phyloP scores from a whole-genome alignment of 495 filamentous ascomycete species.

The Xylaria venustula region DNA sequence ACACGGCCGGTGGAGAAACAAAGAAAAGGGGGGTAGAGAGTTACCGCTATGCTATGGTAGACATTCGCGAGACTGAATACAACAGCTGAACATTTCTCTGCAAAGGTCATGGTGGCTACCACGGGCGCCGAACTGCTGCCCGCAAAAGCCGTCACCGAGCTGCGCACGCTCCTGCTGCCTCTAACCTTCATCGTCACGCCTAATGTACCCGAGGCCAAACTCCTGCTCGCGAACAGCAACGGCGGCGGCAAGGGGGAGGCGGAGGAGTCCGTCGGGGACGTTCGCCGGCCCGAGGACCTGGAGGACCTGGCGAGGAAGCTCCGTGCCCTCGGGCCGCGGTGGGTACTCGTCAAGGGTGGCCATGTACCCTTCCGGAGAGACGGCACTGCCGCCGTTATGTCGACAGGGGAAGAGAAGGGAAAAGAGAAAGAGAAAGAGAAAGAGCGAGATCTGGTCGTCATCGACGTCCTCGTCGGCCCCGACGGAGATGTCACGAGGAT shows the following conservation, averaged over 20 bases:
- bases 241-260: conserved; percentile 38
- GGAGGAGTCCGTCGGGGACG: conserved; percentile 40
- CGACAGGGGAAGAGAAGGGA: conserved; percentile 56
- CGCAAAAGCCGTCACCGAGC: conserved; percentile 59
- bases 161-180: conserved; percentile 70
- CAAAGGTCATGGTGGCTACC: conserved; percentile 89
- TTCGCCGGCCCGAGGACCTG: conserved; percentile 56
- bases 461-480: conserved; percentile 70
- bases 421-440: too few relatives aligned
- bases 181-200: conserved; percentile 80
- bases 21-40: too few relatives aligned
- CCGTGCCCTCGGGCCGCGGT: conserved; percentile 66
- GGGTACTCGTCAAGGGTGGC: conserved; percentile 88
- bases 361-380: conserved; percentile 77
- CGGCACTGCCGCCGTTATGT: conserved; percentile 49
- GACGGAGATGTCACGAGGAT: conserved; percentile 54
- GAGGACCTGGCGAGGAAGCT: conserved; percentile 66
- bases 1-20: neutral
- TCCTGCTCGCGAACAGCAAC: conserved; percentile 60
- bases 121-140: conserved; percentile 76
- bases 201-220: conserved; percentile 84
- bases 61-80: neutral
- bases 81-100: neutral
- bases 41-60: neutral
- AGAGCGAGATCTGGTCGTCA: too few relatives aligned